Percentiles rank a stretch among this genome's conserved stretches.
Conservation (phyloP, 441 rosid genomes). For the Cnidoscolus chayamansa region DNA sequence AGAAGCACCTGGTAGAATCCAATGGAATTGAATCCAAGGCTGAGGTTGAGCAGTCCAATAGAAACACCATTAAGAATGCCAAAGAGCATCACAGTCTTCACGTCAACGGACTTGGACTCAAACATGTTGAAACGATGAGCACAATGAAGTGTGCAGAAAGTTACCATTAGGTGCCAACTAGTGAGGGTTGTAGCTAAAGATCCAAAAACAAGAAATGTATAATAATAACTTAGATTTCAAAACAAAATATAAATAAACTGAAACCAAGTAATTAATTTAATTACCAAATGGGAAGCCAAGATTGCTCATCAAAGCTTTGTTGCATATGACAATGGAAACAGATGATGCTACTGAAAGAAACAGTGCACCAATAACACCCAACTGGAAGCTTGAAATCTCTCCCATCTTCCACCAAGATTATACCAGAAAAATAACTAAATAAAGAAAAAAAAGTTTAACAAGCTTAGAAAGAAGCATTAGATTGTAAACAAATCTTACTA, state of each 20-base stretch:
- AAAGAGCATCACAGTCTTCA: constrained; percentile 82
- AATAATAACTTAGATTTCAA: no score
- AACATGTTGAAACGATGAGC: constrained; percentile 79
- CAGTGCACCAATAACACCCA: constrained; percentile 90
- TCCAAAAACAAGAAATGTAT: not conserved
- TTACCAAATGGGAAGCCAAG: constrained; percentile 98
- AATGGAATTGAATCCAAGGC: constrained; percentile 94
- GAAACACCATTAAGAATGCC: constrained; percentile 95
- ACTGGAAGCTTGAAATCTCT: constrained; percentile 73
- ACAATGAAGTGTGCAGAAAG: constrained; percentile 81
- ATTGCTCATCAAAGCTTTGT: constrained; percentile 97
- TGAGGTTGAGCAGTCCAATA: constrained; percentile 86
- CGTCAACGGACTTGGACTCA: constrained; percentile 74
- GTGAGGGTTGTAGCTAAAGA: constrained; percentile 79
- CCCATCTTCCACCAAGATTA: constrained; percentile 49
- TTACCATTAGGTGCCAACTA: constrained; percentile 98
- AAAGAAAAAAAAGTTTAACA: not conserved
- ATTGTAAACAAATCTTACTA: no score
- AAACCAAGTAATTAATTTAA: not conserved
- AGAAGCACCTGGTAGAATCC: constrained; percentile 78
- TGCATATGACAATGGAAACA: constrained; percentile 95
- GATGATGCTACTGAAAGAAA: constrained; percentile 96
- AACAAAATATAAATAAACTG: not conserved
- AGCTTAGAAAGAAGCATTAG: not conserved
- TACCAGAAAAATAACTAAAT: not conserved